These are phyloP conservation scores for Apiospora saccharicola DNA, from an alignment of 2,329 filamentous ascomycete species.

Conservation along the genomic window DNA sequence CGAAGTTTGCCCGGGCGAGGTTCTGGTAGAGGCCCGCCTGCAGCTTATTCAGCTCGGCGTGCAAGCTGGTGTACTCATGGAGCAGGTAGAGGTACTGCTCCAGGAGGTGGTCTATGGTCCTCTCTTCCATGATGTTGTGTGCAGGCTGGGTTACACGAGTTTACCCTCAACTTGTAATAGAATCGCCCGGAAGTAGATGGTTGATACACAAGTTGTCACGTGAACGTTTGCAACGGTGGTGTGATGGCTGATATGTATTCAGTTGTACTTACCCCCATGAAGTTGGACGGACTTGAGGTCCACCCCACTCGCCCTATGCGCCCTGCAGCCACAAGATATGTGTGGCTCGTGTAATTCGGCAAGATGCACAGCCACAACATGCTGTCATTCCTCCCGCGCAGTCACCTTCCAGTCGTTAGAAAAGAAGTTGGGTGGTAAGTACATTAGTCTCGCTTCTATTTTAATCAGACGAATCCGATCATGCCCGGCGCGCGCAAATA, in stretches of 20 bases:
- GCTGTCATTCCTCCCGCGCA: neutral
- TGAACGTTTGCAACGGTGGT: neutral
- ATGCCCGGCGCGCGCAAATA: constrained; percentile 3
- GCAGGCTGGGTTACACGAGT: neutral
- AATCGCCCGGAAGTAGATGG: neutral
- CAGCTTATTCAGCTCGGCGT: constrained; percentile 58
- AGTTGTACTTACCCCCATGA: neutral
- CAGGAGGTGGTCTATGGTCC: constrained; percentile 67
- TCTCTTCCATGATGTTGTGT: constrained; percentile 20
- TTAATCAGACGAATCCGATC: constrained; percentile 12
- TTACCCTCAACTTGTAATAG: neutral
- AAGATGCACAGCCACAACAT: neutral
- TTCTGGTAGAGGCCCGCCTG: constrained; percentile 64
- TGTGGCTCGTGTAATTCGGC: neutral
- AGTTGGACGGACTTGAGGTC: neutral
- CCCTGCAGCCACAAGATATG: neutral
- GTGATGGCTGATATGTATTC: neutral
- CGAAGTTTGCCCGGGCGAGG: constrained; percentile 79
- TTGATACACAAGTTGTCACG: constrained; percentile 5
- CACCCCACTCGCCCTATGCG: neutral
- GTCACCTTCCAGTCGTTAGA: neutral
- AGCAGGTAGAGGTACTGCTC: constrained; percentile 71
- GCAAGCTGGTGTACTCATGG: constrained; percentile 70
- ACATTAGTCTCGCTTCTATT: neutral
- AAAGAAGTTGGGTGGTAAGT: neutral